Conservation (phyloP, 441 rosid species). For the Adansonia gregorii region DNA sequence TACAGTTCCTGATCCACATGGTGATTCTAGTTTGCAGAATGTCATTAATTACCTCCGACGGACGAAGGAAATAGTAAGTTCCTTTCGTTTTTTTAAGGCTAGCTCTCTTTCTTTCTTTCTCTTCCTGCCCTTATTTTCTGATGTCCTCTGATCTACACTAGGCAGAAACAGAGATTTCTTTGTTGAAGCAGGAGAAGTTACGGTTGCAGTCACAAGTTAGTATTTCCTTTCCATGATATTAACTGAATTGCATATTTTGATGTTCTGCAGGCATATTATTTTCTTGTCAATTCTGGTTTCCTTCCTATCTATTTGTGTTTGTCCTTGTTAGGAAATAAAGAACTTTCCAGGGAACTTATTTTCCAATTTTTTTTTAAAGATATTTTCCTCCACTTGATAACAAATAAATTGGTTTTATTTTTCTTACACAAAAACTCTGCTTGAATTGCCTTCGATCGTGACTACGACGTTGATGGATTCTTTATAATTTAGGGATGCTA, state of each 20-base stretch:
- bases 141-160: slow-evolving; percentile 37
- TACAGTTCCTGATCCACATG: slow-evolving; percentile 44
- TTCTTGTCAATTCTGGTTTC: not conserved
- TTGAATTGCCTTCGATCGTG: slow-evolving; percentile 2
- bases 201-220: slow-evolving; percentile 90
- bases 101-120: not conserved
- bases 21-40: slow-evolving; percentile 76
- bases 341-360: not conserved
- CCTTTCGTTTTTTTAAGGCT: slow-evolving; percentile 5
- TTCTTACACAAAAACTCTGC: not conserved
- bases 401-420: not conserved
- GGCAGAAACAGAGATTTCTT: slow-evolving; percentile 95
- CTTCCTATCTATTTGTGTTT: not conserved
- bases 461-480: not conserved
- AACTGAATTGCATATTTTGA: slow-evolving; percentile 14
- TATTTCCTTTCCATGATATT: slow-evolving; percentile 24
- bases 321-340: not conserved
- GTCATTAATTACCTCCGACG: slow-evolving; percentile 88
- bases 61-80: slow-evolving; percentile 85
- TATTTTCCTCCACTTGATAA: not conserved
- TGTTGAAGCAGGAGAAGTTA: slow-evolving; percentile 88
- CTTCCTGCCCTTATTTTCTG: slow-evolving; percentile 24
- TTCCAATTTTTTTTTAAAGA: not conserved
- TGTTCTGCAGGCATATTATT: not conserved
- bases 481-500: not conserved